A percentile compares a stretch with the other conserved stretches of the same genome.
Evolutionary conservation across 768 basidiomycete species (phyloP).

Genomic region (Pleurotus salmoneostramineus): DNA sequence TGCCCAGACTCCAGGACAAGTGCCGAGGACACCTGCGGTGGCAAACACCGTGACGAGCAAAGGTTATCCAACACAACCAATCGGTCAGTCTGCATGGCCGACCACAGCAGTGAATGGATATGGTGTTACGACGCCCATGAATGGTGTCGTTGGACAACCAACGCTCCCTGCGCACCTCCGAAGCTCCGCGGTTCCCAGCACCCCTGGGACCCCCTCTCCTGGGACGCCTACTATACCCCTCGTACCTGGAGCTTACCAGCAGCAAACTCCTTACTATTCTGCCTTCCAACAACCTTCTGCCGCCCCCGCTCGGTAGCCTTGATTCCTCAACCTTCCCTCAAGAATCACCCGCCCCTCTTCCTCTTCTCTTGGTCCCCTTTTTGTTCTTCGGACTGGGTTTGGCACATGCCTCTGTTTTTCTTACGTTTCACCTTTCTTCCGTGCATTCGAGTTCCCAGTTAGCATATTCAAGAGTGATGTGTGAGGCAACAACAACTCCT

Average conservation of each 20-base stretch:
- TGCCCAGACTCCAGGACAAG: slow-evolving; percentile 21
- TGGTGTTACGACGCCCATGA: not conserved
- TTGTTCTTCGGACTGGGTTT: not conserved
- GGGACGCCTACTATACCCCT: not conserved
- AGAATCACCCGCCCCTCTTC: not conserved
- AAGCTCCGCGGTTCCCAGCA: slow-evolving; percentile 10
- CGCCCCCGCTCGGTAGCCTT: slow-evolving; percentile 1
- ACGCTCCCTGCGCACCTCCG: slow-evolving; percentile 27
- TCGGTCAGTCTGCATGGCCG: not conserved
- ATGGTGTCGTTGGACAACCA: slow-evolving; percentile 8
- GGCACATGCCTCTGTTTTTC: not conserved
- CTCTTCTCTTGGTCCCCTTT: not conserved
- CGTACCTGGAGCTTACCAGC: slow-evolving; percentile 5
- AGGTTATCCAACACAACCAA: slow-evolving; percentile 8
- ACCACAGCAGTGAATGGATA: not conserved
- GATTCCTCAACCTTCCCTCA: not conserved
- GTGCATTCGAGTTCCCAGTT: not conserved
- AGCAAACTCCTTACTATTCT: slow-evolving; percentile 4
- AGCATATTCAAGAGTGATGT: not conserved
- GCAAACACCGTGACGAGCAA: slow-evolving; percentile 42
- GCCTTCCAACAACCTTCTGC: slow-evolving; percentile 2
- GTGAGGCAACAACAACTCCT: not conserved
- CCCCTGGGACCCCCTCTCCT: not conserved
- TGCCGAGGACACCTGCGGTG: slow-evolving; percentile 33
- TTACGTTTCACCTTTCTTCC: not conserved